phyloP scores from a whole-genome alignment of 495 filamentous ascomycete species.

The Penicillium paradoxum region DNA sequence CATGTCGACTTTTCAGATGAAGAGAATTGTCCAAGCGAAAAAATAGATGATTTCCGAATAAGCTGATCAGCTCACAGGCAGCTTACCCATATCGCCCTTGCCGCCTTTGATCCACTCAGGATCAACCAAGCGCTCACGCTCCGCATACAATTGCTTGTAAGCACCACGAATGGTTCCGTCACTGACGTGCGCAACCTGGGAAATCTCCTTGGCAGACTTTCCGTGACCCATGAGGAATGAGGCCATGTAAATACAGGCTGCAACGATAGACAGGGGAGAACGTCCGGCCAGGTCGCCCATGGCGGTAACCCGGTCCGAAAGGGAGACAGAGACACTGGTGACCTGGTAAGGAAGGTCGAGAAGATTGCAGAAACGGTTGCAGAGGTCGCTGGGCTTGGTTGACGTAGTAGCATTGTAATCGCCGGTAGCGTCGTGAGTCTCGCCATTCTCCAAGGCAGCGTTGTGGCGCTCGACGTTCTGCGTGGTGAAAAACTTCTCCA shows the following conservation, averaged over 20 bases:
- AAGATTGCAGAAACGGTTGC: constrained; percentile 80
- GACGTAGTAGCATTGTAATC: constrained; percentile 69
- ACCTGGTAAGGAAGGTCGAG: constrained; percentile 64
- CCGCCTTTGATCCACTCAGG: constrained; percentile 67
- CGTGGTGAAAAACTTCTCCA: constrained; percentile 77
- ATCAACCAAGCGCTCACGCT: constrained; percentile 68
- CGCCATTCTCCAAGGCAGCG: constrained; percentile 44
- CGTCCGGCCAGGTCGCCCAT: constrained; percentile 81
- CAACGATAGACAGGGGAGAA: constrained; percentile 89
- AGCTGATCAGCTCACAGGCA: constrained; percentile 50
- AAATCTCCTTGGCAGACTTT: constrained; percentile 82
- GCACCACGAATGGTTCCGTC: constrained; percentile 94
- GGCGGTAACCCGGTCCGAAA: constrained; percentile 67
- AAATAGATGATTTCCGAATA: background rate
- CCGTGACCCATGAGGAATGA: constrained; percentile 73
- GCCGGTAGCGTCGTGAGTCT: constrained; percentile 44
- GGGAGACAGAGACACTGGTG: constrained; percentile 63
- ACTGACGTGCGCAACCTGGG: constrained; percentile 73
- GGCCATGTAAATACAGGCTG: constrained; percentile 93
- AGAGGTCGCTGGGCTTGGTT: constrained; percentile 79
- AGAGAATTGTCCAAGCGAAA: background rate
- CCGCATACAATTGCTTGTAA: constrained; percentile 78
- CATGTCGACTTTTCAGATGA: background rate
- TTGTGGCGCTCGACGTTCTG: constrained; percentile 52
- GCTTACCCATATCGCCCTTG: constrained; percentile 60